Evolutionary conservation across 2,329 filamentous ascomycete species (phyloP), one percentile per base, ranked within the genome.

Genomic region (Penicillium sp.): DNA sequence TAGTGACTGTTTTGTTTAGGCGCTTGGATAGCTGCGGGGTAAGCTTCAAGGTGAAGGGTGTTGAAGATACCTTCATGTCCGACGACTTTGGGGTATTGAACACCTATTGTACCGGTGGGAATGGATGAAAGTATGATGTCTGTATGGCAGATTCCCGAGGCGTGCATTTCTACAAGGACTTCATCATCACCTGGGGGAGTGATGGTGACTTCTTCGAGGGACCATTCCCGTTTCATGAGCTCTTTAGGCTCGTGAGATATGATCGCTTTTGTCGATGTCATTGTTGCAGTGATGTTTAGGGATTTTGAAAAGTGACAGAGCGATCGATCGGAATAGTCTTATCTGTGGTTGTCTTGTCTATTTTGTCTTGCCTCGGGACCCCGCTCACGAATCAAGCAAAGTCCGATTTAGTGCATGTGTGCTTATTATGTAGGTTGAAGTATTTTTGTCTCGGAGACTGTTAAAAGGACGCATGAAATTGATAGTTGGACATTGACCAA

Each of bases 11-110:
- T 5, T 7, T 4, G 6, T 1, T 2, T 11, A 15, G 15, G 12
- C n/a, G 15, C 3, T 8, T 14, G 12, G 9, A 3, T 20, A 20
- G 2, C 9, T 31, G 15, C 29, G 31, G 20, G 37, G 23, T 42
- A 31, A 4, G 29, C 0, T 33, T 6, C 45, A 22, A 12, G 5
- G 14, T 8, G n/a, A 22, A 26, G 9, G 22, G 14, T 3, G 2
- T 11, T 14, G n/a, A n/a, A 41, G 4, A 29, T 55, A 64, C 61
- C 60, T 57, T 71, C 69, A 54, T 71, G 69, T 1, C 69, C 68
- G 6, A 69, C 50, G 1, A 71, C 58, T 11, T 63, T 66, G 2
- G 68, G 68, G 56, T 68, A 69, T 15, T 45, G 15, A 25, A 60
- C 46, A 12, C 55, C 55, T 7, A 44, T 0, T n/a, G 18, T 8